A percentile compares a stretch with the other conserved stretches of the same genome.
phyloP scores from a whole-genome alignment of 768 basidiomycete species.

The Boletellus sp. region DNA sequence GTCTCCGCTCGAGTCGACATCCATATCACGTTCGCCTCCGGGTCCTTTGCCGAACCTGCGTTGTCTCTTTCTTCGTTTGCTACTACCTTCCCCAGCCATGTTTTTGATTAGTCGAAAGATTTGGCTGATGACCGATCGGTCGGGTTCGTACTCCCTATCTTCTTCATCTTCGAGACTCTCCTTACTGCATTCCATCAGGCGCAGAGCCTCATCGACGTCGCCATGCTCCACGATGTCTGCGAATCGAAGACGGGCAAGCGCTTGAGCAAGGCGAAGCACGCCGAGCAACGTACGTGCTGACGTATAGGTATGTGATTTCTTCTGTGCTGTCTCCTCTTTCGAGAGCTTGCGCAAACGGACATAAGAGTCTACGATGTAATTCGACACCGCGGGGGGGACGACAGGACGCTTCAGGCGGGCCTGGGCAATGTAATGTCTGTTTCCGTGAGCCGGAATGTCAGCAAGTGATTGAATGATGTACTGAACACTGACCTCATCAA shows the following conservation, averaged over 20 bases:
- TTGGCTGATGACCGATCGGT: conserved; percentile 76
- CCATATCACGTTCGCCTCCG: conserved; percentile 66
- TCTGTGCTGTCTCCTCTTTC: conserved; percentile 84
- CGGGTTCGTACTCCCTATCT: conserved; percentile 63
- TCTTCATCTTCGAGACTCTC: conserved; percentile 82
- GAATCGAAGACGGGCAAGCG: conserved; percentile 88
- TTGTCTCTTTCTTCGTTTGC: conserved; percentile 39
- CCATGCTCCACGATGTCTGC: conserved; percentile 72
- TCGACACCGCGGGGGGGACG: conserved; percentile 86
- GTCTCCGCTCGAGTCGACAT: conserved; percentile 65
- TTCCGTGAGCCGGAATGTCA: conserved; percentile 4
- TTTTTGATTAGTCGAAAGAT: conserved; percentile 90
- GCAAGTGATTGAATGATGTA: not conserved
- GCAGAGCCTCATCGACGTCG: conserved; percentile 95
- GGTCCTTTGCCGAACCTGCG: conserved; percentile 67
- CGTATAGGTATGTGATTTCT: conserved; percentile 90
- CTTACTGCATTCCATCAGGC: conserved; percentile 96
- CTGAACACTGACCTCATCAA: conserved; percentile 69
- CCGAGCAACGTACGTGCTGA: conserved; percentile 95
- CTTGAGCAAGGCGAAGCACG: conserved; percentile 90
- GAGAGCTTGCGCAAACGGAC: conserved; percentile 91
- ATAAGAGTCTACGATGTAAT: conserved; percentile 92
- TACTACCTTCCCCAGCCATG: conserved; percentile 55
- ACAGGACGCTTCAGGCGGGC: conserved; percentile 85
- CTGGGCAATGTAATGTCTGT: conserved; percentile 90